Percentiles rank a stretch among this genome's conserved stretches.
Conservation (phyloP, 1,139 yeast genomes). For the Wickerhamomyces sp. region DNA sequence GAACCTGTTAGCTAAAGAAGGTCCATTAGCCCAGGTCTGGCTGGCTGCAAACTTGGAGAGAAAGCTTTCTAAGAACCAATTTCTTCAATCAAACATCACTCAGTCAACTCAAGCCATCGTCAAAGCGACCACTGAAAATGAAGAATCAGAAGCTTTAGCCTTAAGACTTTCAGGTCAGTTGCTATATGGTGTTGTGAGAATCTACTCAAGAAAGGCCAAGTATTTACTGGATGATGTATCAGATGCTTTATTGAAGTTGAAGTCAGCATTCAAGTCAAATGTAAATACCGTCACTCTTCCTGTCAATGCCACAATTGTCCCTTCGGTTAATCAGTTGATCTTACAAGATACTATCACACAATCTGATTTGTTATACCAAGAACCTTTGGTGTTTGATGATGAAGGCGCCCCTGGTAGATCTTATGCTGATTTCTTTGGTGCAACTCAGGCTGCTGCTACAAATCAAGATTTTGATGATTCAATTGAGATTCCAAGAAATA, state of each 20-base stretch:
- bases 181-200: conserved; percentile 81
- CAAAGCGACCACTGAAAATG: conserved; percentile 26
- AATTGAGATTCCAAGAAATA: conserved; percentile 54
- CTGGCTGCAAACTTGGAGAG: conserved; percentile 86
- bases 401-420: conserved; percentile 11
- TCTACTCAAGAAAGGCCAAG: conserved; percentile 82
- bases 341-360: conserved; percentile 78
- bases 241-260: conserved; percentile 69
- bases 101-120: conserved; percentile 59
- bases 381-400: conserved; percentile 57
- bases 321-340: conserved; percentile 51
- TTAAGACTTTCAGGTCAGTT: conserved; percentile 85
- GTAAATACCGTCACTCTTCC: conserved; percentile 39
- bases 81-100: conserved; percentile 65
- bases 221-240: conserved; percentile 81
- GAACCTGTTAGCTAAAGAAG: conserved; percentile 54
- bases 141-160: conserved; percentile 51
- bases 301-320: conserved; percentile 44
- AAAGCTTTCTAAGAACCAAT: conserved; percentile 71
- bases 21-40: conserved; percentile 91
- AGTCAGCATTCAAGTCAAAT: conserved; percentile 60
- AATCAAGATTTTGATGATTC: conserved; percentile 39
- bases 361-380: conserved; percentile 64
- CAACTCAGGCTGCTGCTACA: conserved; percentile 11
- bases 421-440: conserved; percentile 10